A percentile compares a stretch with the other conserved stretches of the same genome.
Evolutionary conservation across 371 early-diverging fungal genomes (phyloP).

Genomic region (Haplosporangium sp.): DNA sequence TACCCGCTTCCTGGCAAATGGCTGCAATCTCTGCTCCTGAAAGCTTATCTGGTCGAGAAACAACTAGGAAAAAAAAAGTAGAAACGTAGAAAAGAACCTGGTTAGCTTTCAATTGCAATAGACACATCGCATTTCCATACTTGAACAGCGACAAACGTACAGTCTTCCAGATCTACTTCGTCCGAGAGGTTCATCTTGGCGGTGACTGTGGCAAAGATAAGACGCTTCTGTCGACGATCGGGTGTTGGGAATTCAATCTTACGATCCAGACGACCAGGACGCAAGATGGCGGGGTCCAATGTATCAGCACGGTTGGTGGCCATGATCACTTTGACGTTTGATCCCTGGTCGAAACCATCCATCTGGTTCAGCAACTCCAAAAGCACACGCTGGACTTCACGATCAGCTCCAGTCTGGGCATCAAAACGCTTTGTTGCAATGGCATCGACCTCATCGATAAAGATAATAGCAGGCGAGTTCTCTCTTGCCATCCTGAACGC

Average conservation of each 20-base stretch:
- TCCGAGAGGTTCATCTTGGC: constrained; percentile 97
- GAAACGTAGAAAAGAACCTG: constrained; percentile 2
- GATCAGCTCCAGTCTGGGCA: constrained; percentile 99
- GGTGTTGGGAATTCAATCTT: constrained; percentile 99
- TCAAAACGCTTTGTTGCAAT: constrained; percentile 99
- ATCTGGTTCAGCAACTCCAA: constrained; percentile 99
- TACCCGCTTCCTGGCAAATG: constrained; percentile 99
- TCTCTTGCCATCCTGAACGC: constrained; percentile 98
- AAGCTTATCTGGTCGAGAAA: constrained; percentile 98
- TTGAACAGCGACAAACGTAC: constrained; percentile 58
- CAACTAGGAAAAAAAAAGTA: constrained; percentile 64
- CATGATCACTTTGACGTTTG: constrained; percentile 99
- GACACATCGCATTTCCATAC: not conserved
- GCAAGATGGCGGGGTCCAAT: constrained; percentile 98
- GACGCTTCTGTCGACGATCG: constrained; percentile 99
- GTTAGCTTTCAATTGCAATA: not conserved
- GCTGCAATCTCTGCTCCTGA: constrained; percentile 99
- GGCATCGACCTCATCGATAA: constrained; percentile 99
- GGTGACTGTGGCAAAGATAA: constrained; percentile 98
- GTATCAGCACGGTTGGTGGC: constrained; percentile 99
- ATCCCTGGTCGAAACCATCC: constrained; percentile 99
- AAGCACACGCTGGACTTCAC: constrained; percentile 99
- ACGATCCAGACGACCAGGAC: constrained; percentile 99
- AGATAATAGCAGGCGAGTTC: constrained; percentile 99
- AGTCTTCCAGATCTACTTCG: constrained; percentile 99